Evolutionary conservation across 495 filamentous ascomycete species (phyloP).

Genomic region (Tuber brumale): DNA sequence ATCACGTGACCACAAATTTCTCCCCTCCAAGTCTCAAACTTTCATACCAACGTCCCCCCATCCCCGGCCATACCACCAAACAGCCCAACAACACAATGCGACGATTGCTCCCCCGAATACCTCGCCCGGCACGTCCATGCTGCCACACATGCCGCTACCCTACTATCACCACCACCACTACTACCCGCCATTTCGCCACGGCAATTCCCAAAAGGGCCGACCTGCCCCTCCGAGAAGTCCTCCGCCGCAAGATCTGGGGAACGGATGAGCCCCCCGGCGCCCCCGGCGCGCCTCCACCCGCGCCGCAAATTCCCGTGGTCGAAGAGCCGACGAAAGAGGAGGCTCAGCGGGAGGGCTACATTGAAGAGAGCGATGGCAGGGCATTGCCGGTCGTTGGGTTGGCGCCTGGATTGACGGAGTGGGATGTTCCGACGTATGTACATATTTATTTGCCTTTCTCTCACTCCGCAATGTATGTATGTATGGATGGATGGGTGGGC

Average conservation of each 20-base stretch:
- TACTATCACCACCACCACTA: neutral
- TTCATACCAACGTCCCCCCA: neutral
- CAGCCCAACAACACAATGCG: conserved; percentile 17
- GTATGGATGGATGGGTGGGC: neutral
- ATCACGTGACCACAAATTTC: neutral
- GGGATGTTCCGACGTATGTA: conserved; percentile 29
- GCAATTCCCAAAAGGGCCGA: conserved; percentile 7
- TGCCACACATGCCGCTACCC: neutral
- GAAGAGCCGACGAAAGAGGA: neutral
- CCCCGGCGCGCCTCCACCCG: conserved; percentile 4
- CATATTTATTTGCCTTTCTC: neutral
- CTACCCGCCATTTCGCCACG: neutral
- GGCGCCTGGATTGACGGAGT: conserved; percentile 3
- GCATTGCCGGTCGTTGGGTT: conserved; percentile 21
- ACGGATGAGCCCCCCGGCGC: conserved; percentile 1
- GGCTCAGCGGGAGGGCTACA: conserved; percentile 7
- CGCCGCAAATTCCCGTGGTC: neutral
- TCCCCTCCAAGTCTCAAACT: neutral
- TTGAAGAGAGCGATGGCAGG: conserved; percentile 32
- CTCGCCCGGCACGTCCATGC: neutral
- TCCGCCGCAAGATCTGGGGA: conserved; percentile 36
- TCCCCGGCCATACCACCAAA: neutral
- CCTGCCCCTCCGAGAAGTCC: conserved; percentile 10
- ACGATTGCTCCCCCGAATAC: conserved; percentile 12
- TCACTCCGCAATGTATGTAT: no score